These are phyloP conservation scores for Alternaria angustiovoidea DNA, from an alignment of 2,329 filamentous ascomycete species.

Conservation along the genomic window DNA sequence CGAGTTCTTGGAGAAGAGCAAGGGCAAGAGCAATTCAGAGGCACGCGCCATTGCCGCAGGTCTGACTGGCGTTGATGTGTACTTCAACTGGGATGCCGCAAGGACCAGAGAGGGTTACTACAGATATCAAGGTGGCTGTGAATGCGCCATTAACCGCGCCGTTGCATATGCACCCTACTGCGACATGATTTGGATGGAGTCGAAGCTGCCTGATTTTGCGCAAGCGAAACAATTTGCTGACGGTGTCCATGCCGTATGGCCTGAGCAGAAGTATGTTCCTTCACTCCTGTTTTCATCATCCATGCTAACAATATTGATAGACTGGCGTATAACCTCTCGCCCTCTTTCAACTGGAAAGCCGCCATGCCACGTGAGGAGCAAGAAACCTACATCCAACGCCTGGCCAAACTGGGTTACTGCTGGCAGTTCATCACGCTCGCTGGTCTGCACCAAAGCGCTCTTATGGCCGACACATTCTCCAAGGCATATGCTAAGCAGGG, in stretches of 20 bases:
- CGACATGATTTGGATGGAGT: conserved; percentile 99
- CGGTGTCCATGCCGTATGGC: conserved; percentile 92
- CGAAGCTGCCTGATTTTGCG: conserved; percentile 88
- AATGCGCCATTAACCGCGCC: conserved; percentile 89
- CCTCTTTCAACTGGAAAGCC: conserved; percentile 99
- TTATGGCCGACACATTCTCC: conserved; percentile 90
- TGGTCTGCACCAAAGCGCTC: conserved; percentile 91
- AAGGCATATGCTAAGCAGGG: conserved; percentile 80
- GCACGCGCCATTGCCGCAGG: conserved; percentile 79
- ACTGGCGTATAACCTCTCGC: conserved; percentile 96
- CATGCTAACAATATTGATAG: conserved; percentile 55
- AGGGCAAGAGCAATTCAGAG: conserved; percentile 87
- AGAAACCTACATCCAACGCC: conserved; percentile 94
- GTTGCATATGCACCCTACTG: conserved; percentile 92
- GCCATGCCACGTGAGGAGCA: conserved; percentile 92
- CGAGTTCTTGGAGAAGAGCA: conserved; percentile 71
- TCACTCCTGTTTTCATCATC: not conserved
- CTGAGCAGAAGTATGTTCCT: conserved; percentile 82
- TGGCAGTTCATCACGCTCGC: conserved; percentile 99
- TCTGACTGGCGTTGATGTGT: conserved; percentile 80
- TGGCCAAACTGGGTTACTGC: conserved; percentile 90
- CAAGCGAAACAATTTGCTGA: conserved; percentile 94
- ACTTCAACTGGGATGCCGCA: conserved; percentile 95
- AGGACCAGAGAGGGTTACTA: conserved; percentile 96
- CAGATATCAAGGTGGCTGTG: conserved; percentile 87